Conservation (phyloP, 306 rosid species). For the Gillenia trifoliata region DNA sequence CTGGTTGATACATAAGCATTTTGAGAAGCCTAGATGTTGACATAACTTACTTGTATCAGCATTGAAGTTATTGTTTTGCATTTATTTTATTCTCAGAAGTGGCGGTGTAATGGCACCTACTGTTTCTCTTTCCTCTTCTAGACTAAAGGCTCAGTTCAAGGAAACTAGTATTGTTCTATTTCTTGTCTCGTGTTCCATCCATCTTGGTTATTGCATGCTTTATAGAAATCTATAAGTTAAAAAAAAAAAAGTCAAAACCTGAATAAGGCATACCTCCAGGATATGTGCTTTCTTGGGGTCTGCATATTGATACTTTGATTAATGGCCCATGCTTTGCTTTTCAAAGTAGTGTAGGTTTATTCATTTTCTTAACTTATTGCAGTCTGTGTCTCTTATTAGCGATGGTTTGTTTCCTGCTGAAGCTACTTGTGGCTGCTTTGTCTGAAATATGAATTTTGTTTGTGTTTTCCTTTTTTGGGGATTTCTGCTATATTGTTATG, state of each 20-base stretch:
- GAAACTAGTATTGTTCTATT: neutral
- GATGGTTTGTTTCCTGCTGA: slow-evolving; percentile 8
- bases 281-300: neutral
- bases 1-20: neutral
- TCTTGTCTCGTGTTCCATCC: neutral
- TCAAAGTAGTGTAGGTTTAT: neutral
- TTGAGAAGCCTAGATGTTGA: neutral
- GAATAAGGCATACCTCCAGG: neutral
- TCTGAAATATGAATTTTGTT: neutral
- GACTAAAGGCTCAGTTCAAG: neutral
- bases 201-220: neutral
- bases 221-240: neutral
- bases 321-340: neutral
- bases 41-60: neutral
- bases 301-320: neutral
- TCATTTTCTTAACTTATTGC: neutral
- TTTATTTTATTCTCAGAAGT: neutral
- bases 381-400: neutral
- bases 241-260: neutral
- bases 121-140: neutral
- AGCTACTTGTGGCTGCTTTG: slow-evolving; percentile 5
- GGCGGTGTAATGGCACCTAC: neutral
- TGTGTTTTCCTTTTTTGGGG: neutral
- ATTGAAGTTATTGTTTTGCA: neutral
- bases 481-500: neutral